phyloP scores from a whole-genome alignment of 2,329 filamentous ascomycete species.

The Sordariomycetes sp. region DNA sequence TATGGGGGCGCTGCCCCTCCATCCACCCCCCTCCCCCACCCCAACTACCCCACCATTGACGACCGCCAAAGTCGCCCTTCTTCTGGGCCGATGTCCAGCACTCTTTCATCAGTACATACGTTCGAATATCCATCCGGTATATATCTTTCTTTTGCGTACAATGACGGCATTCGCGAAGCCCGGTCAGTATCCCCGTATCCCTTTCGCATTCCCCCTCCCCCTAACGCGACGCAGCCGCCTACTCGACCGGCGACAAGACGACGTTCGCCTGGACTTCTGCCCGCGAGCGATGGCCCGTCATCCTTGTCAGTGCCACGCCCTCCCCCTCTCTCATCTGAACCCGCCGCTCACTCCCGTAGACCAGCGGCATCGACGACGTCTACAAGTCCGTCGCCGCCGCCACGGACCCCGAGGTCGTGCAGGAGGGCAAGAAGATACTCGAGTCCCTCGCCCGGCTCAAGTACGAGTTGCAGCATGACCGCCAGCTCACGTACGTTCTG shows the following conservation, averaged over 20 bases:
- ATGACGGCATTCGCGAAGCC: not conserved
- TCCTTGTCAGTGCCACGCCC: slow-evolving; percentile 47
- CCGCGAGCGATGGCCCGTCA: slow-evolving; percentile 82
- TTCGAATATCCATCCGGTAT: slow-evolving; percentile 3
- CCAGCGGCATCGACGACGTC: slow-evolving; percentile 87
- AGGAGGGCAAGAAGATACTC: slow-evolving; percentile 79
- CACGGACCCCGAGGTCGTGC: slow-evolving; percentile 48
- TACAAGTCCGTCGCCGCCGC: slow-evolving; percentile 55
- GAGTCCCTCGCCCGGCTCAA: slow-evolving; percentile 71
- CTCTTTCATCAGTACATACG: slow-evolving; percentile 38
- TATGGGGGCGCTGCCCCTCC: not conserved
- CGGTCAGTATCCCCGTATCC: not conserved
- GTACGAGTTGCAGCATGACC: slow-evolving; percentile 88
- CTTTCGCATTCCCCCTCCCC: too few species aligned
- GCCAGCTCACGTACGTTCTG: slow-evolving; percentile 52
- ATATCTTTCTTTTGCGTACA: not conserved
- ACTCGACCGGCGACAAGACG: slow-evolving; percentile 64
- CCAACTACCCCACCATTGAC: slow-evolving; percentile 1
- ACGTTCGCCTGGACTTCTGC: slow-evolving; percentile 85
- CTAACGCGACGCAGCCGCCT: slow-evolving; percentile 43
- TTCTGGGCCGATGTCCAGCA: not conserved
- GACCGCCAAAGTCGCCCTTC: not conserved
- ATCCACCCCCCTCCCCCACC: not conserved
- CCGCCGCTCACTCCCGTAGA: slow-evolving; percentile 36
- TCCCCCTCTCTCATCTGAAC: not conserved